Evolutionary conservation across 2,329 filamentous ascomycete species (phyloP).

Genomic region (Colletotrichum salicis): DNA sequence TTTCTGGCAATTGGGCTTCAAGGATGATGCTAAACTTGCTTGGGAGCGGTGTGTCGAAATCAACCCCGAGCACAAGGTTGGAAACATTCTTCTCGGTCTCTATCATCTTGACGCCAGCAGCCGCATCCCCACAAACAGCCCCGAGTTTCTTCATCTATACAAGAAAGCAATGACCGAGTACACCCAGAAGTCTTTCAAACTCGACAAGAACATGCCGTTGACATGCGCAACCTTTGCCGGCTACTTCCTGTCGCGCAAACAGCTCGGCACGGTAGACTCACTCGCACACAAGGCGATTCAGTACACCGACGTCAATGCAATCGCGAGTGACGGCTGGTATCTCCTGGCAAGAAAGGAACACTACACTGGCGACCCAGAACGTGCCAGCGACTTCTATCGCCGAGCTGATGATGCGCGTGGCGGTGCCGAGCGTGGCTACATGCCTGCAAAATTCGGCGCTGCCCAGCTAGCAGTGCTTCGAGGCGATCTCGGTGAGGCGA

Average conservation of each 20-base stretch:
- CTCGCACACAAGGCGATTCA: conserved; percentile 94
- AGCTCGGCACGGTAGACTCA: conserved; percentile 82
- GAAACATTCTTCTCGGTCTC: conserved; percentile 88
- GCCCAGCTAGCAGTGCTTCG: conserved; percentile 89
- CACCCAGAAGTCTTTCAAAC: conserved; percentile 91
- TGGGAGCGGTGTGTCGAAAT: conserved; percentile 91
- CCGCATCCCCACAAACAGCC: conserved; percentile 83
- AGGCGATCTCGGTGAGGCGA: conserved; percentile 89
- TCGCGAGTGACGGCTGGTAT: conserved; percentile 98
- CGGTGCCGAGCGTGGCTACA: conserved; percentile 87
- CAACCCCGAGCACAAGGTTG: conserved; percentile 84
- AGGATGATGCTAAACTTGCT: conserved; percentile 88
- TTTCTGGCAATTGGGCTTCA: conserved; percentile 95
- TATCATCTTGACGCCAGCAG: conserved; percentile 91
- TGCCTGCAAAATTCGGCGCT: conserved; percentile 93
- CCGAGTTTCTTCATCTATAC: conserved; percentile 85
- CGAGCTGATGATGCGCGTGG: conserved; percentile 92
- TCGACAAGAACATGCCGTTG: conserved; percentile 89
- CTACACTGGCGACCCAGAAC: conserved; percentile 77
- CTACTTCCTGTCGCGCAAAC: conserved; percentile 88
- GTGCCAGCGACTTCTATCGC: conserved; percentile 86
- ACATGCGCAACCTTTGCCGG: conserved; percentile 90
- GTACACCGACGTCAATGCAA: conserved; percentile 93
- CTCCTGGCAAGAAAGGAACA: conserved; percentile 92
- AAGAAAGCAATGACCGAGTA: conserved; percentile 95